A percentile compares a stretch with the other conserved stretches of the same genome.
These are phyloP conservation scores for Neocatenulostroma microsporum DNA, from an alignment of 2,329 filamentous ascomycete species.

Conservation along the genomic window DNA sequence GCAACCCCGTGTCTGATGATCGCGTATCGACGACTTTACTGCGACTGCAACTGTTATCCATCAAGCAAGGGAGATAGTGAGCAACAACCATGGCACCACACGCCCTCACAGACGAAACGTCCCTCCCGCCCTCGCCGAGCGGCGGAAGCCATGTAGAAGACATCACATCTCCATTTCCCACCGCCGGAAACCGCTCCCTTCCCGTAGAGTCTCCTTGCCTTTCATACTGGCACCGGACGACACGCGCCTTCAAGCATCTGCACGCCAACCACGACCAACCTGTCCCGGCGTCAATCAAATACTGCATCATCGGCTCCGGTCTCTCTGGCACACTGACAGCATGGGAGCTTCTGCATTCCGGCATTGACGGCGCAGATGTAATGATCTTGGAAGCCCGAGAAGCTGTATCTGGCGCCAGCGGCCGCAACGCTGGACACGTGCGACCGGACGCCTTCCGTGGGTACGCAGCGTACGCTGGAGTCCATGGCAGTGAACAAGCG, in stretches of 20 bases:
- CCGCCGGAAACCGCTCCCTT: no score
- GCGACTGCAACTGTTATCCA: no score
- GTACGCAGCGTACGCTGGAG: conserved; percentile 36
- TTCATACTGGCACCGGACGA: conserved; percentile 43
- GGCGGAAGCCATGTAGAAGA: no score
- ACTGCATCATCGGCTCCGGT: conserved; percentile 39
- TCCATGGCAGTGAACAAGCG: conserved; percentile 39
- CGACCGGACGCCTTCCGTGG: conserved; percentile 43
- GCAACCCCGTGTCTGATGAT: no score
- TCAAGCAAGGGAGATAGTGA: no score
- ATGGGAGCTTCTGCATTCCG: conserved; percentile 34
- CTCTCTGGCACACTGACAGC: conserved; percentile 38
- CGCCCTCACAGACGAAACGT: no score
- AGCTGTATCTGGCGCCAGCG: conserved; percentile 39
- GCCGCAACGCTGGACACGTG: conserved; percentile 41
- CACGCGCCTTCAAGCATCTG: conserved; percentile 36
- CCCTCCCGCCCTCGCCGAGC: no score
- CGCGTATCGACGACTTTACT: no score
- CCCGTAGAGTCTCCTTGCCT: no score
- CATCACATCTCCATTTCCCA: no score
- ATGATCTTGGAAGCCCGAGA: conserved; percentile 40
- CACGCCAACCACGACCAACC: conserved; percentile 30
- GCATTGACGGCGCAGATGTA: conserved; percentile 29
- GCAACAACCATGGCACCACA: no score
- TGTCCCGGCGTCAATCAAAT: conserved; percentile 27